phyloP scores from a whole-genome alignment of 2,329 filamentous ascomycete genomes.

The Colletotrichum melonis region DNA sequence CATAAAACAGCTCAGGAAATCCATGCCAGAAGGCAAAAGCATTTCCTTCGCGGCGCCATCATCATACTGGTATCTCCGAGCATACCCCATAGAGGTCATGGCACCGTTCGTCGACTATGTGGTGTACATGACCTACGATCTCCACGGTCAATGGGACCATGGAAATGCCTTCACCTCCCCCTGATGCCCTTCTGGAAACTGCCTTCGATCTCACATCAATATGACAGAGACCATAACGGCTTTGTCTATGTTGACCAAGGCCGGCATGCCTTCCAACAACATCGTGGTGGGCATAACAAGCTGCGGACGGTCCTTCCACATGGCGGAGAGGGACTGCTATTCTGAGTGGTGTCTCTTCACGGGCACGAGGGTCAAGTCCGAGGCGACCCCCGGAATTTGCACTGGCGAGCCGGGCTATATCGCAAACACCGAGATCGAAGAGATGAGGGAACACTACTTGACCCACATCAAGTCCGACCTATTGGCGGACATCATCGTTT shows the following conservation, averaged over 20 bases:
- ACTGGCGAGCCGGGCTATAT: slow-evolving; percentile 46
- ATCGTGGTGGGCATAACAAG: slow-evolving; percentile 45
- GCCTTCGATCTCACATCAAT: slow-evolving; percentile 53
- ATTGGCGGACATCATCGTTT: slow-evolving; percentile 35
- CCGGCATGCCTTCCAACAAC: slow-evolving; percentile 44
- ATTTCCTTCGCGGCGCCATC: slow-evolving; percentile 51
- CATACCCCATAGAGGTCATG: slow-evolving; percentile 48
- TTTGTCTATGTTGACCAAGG: slow-evolving; percentile 50
- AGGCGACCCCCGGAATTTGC: slow-evolving; percentile 41
- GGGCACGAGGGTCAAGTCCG: slow-evolving; percentile 37
- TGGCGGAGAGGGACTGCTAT: slow-evolving; percentile 43
- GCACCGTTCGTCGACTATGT: slow-evolving; percentile 45
- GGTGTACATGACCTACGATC: slow-evolving; percentile 49
- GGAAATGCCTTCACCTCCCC: slow-evolving; percentile 41
- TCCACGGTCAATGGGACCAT: slow-evolving; percentile 45
- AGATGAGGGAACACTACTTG: slow-evolving; percentile 26
- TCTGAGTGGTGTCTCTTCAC: slow-evolving; percentile 41
- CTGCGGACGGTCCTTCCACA: slow-evolving; percentile 48
- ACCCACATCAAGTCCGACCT: not conserved
- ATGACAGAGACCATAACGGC: slow-evolving; percentile 48
- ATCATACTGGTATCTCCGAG: slow-evolving; percentile 52
- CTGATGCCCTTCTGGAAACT: slow-evolving; percentile 44
- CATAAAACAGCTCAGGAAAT: slow-evolving; percentile 31
- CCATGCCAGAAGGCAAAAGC: slow-evolving; percentile 35
- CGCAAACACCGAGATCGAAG: slow-evolving; percentile 44